Conservation (phyloP, 352 stramenopile genomes). For the Phytophthora aleatoria region DNA sequence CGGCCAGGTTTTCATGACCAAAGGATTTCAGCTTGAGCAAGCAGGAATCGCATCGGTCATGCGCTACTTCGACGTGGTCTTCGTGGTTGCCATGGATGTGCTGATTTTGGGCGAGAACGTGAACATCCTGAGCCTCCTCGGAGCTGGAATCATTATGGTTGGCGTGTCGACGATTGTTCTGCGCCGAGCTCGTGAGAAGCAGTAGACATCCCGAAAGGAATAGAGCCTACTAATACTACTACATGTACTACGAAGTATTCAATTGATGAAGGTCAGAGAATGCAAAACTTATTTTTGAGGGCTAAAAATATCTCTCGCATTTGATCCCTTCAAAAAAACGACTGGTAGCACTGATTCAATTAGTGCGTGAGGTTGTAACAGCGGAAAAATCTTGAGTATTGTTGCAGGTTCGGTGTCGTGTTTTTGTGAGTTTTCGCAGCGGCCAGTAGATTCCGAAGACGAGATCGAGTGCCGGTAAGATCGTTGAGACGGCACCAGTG, state of each 20-base stretch:
- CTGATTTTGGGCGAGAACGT: constrained; percentile 34
- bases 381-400: too few relatives aligned
- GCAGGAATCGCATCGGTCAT: constrained; percentile 44
- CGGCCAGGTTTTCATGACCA: constrained; percentile 41
- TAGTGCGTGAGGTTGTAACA: too few relatives aligned
- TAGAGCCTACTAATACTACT: too few relatives aligned
- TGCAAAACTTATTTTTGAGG: too few relatives aligned
- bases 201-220: constrained; percentile 6
- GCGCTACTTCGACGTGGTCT: constrained; percentile 49
- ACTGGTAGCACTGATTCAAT: too few relatives aligned
- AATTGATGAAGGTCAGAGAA: too few relatives aligned
- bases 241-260: too few relatives aligned
- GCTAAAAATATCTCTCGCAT: too few relatives aligned
- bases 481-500: background rate
- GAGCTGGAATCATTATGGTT: constrained; percentile 40
- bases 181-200: constrained; percentile 27
- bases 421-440: too few relatives aligned
- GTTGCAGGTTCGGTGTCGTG: too few relatives aligned
- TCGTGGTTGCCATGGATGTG: constrained; percentile 46
- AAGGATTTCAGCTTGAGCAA: constrained; percentile 48
- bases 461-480: background rate
- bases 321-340: too few relatives aligned
- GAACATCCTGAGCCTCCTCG: constrained; percentile 33
- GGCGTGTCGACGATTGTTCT: constrained; percentile 37
- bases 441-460: background rate